Evolutionary conservation across 2,329 filamentous ascomycete genomes (phyloP).

Genomic region (Fusarium sp.): DNA sequence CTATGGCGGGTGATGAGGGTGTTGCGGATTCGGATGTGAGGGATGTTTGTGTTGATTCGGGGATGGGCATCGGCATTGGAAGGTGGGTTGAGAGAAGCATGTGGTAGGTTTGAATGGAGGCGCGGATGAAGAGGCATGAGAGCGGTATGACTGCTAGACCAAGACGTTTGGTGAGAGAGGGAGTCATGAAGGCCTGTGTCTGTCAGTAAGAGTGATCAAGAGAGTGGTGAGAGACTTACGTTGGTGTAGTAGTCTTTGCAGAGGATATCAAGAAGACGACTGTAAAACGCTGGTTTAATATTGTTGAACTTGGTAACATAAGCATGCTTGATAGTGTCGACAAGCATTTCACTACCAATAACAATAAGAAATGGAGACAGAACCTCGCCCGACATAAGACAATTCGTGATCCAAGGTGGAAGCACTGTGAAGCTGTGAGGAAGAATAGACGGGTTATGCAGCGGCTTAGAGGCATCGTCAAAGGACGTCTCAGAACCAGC

Average conservation of each 20-base stretch:
- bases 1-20: constrained; percentile 77
- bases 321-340: constrained; percentile 96
- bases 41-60: constrained; percentile 72
- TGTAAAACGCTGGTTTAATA: constrained; percentile 89
- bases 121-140: constrained; percentile 93
- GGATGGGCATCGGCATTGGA: constrained; percentile 75
- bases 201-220: constrained; percentile 18
- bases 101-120: constrained; percentile 94
- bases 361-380: constrained; percentile 94
- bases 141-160: constrained; percentile 92
- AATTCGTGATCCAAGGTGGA: constrained; percentile 70
- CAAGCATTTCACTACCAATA: constrained; percentile 93
- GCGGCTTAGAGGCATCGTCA: constrained; percentile 65
- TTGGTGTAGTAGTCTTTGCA: constrained; percentile 99
- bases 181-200: constrained; percentile 82
- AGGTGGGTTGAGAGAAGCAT: constrained; percentile 95
- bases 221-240: constrained; percentile 57
- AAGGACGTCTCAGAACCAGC: constrained; percentile 61
- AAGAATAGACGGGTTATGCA: constrained; percentile 78
- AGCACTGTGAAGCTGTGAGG: constrained; percentile 92
- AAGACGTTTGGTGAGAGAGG: constrained; percentile 87
- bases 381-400: constrained; percentile 79
- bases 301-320: constrained; percentile 99
- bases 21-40: constrained; percentile 71
- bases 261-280: constrained; percentile 88